Percentiles rank a stretch among this genome's conserved stretches.
phyloP scores from a whole-genome alignment of 441 rosid species.

The Corymbia calophylla region DNA sequence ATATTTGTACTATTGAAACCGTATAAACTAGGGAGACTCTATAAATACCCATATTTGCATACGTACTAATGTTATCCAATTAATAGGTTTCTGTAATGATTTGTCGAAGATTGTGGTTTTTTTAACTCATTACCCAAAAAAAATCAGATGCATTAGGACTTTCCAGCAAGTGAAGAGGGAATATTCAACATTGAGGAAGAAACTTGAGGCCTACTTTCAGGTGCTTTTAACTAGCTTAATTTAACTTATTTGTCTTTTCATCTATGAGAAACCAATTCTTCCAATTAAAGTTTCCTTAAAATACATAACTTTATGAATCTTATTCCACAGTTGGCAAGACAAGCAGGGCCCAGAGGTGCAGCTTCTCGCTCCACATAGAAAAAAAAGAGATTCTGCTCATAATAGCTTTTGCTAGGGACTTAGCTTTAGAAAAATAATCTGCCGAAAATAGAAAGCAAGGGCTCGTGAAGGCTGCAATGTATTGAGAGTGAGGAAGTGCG shows the following conservation, averaged over 20 bases:
- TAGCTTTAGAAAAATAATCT: not conserved
- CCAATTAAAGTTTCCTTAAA: not conserved
- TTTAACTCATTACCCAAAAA: not conserved
- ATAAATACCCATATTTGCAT: not conserved
- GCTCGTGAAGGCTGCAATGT: not conserved
- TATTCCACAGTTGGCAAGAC: conserved; percentile 59
- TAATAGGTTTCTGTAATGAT: not conserved
- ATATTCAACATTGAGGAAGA: conserved; percentile 66
- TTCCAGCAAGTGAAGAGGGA: conserved; percentile 89
- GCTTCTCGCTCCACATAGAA: conserved; percentile 52
- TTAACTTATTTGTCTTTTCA: not conserved
- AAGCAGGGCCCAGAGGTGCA: conserved; percentile 59
- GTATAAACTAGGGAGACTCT: not conserved
- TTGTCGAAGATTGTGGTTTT: not conserved
- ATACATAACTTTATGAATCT: not conserved
- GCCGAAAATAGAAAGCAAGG: not conserved
- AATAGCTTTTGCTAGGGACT: not conserved
- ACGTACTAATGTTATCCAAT: not conserved
- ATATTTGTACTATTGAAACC: not conserved
- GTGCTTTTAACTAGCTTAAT: conserved; percentile 12
- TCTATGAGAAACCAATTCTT: not conserved
- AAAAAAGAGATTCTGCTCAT: not conserved
- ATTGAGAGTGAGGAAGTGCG: not conserved
- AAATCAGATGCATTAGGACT: conserved; percentile 60
- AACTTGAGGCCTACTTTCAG: conserved; percentile 89